Evolutionary conservation across 2,329 filamentous ascomycete genomes (phyloP), one percentile per base, ranked within the genome.

Genomic region (Colletotrichum caudatum): DNA sequence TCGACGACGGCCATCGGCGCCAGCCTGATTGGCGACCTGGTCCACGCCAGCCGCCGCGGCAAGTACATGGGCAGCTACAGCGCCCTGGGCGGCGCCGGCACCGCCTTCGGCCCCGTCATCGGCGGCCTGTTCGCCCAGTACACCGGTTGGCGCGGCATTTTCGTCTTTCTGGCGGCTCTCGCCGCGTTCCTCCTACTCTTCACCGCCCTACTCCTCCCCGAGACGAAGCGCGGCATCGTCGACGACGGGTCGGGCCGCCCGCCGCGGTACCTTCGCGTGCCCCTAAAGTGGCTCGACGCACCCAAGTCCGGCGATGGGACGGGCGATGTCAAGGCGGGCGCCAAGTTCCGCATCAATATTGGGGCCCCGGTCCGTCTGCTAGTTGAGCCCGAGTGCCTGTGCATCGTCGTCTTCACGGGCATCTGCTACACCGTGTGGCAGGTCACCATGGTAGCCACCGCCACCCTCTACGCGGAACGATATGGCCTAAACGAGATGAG

Each of bases 51-150:
- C 56, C 56, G 56, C n/a, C 56, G 56, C 56, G 56, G 56, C 56
- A 58, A 58, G 29, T 58, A 58, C n/a, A 58, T 58, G 56, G 56
- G 56, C n/a, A 58, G 20, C 56, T 58, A 58, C 37, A 58, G 56
- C 35, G 56, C 56, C 5, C 37, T 58, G 1, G 56, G 56, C n/a
- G 56, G 56, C 9, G 56, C 56, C 35, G 23, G 56, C 56, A 58
- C 56, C 23, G 56, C 56, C 35, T 58, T 58, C 26, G 37, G 56
- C 16, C n/a, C 56, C 37, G 56, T 58, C 56, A 41, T 58, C 23
- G 37, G 56, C 56, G 37, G 56, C 37, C n/a, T 58, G 23, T 58
- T 58, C 37, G 56, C 56, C n/a, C 56, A 58, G 35, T 58, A 58
- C 56, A 58, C 56, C n/a, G 56, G 56, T 5, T 58, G 37, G 56